Evolutionary conservation across 1,139 yeast species (phyloP), one percentile per base, ranked within the genome.

Genomic region (Candida sanyaensis): DNA sequence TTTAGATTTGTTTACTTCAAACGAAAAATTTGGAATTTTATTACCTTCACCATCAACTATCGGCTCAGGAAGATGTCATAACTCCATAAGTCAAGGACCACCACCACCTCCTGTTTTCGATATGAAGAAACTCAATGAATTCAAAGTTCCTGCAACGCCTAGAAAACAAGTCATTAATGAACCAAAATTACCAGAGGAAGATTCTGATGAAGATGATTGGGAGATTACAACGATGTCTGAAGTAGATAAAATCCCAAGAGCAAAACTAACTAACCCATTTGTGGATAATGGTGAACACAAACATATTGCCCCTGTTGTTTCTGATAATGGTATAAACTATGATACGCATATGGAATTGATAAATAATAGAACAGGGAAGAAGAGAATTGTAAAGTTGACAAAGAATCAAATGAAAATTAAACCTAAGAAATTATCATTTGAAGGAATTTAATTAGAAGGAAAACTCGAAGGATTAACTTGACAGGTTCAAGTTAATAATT

Each of bases 11-110:
- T 34, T 42, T 12, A 42, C 43, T 9, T 41, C 37, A 11, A 45
- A 28, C 21, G 52, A 45, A 12, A 51, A 51, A 49, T 64, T 69
- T 51, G 71, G 72, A 5, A 55, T 65, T 33, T 58, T 73, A 34
- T 60, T 73, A 43, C 78, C 79, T 2, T 65, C 70, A n/a, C 77
- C 76, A 2, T 69, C 77, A 0, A 71, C 73, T 0, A 65, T 72
- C 5, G 78, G 78, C 1, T 56, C 73, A 1, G 78, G 78, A 1
- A 60, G 78, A 46, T 31, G 33, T 23, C 43, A 41, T 41, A 32
- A 17, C 12, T 13, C 39, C 10, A 17, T 33, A 4, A n/a, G 33
- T 10, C 43, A 32, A 33, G 32, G 23, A 30, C 23, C 43, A 34
- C 43, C 50, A 30, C 23, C 43, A 34, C 43, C 50, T 21, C 48